Evolutionary conservation across 192 early-diverging fungal species (phyloP).

Genomic region (Coemansia erecta): DNA sequence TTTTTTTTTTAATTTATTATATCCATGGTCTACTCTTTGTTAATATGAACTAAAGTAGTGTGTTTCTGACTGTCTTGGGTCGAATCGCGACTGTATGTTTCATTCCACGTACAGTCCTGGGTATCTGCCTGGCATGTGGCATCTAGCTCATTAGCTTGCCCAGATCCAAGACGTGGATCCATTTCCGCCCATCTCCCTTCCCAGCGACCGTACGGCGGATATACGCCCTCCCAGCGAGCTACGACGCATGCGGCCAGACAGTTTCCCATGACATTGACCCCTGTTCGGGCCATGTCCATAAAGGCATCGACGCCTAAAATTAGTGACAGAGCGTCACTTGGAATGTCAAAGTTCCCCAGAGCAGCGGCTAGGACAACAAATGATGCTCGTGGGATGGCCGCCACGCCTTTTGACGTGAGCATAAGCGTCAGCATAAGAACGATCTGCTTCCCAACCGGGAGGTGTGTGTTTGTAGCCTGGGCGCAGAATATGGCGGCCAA

Average conservation of each 20-base stretch:
- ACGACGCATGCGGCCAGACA: slow-evolving; percentile 65
- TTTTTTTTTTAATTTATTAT: background rate
- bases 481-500: slow-evolving; percentile 67
- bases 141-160: too few species aligned
- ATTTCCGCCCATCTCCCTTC: slow-evolving; percentile 31
- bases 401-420: slow-evolving; percentile 66
- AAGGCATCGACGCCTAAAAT: slow-evolving; percentile 75
- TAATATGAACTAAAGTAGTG: background rate
- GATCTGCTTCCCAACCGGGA: slow-evolving; percentile 60
- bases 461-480: slow-evolving; percentile 57
- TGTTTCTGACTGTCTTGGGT: background rate
- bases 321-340: slow-evolving; percentile 56
- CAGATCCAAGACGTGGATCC: slow-evolving; percentile 3
- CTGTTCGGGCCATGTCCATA: slow-evolving; percentile 74
- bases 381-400: slow-evolving; percentile 60
- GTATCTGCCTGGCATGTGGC: too few species aligned
- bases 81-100: background rate
- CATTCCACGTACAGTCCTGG: background rate
- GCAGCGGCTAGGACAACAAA: slow-evolving; percentile 62
- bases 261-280: slow-evolving; percentile 70
- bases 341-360: slow-evolving; percentile 57
- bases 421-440: slow-evolving; percentile 65
- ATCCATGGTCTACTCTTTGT: background rate
- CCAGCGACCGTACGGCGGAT: slow-evolving; percentile 48
- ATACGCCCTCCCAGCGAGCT: slow-evolving; percentile 65